These are phyloP conservation scores for Lichtheimia ramosa DNA, from an alignment of 371 early-diverging fungal genomes.

Conservation along the genomic window DNA sequence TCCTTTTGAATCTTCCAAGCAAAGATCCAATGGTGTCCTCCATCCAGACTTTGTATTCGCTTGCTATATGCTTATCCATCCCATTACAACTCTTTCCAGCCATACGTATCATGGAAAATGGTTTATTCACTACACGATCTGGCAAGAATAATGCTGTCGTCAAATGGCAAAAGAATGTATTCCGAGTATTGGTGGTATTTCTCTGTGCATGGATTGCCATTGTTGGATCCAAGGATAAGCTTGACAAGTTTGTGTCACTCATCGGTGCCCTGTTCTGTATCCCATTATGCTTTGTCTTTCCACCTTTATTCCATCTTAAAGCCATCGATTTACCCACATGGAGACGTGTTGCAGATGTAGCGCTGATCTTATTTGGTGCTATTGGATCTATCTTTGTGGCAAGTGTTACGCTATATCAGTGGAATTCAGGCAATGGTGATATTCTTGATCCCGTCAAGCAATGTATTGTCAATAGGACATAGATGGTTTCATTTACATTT, in stretches of 20 bases:
- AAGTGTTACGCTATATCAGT: conserved; percentile 32
- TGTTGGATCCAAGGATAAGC: conserved; percentile 68
- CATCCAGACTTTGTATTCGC: conserved; percentile 77
- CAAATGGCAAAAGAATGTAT: conserved; percentile 90
- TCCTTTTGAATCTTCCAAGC: conserved; percentile 77
- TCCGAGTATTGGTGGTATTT: conserved; percentile 65
- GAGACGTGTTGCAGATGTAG: conserved; percentile 46
- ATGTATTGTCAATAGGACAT: conserved; percentile 37
- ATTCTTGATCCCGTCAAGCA: conserved; percentile 41
- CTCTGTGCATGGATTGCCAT: conserved; percentile 72
- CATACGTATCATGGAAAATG: conserved; percentile 83
- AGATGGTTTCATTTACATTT: conserved; percentile 8
- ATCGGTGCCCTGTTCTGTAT: conserved; percentile 68
- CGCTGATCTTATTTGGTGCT: conserved; percentile 70
- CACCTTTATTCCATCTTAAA: conserved; percentile 79
- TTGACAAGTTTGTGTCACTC: conserved; percentile 84
- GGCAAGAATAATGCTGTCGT: conserved; percentile 67
- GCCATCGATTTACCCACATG: conserved; percentile 41
- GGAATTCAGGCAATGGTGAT: conserved; percentile 37
- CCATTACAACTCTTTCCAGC: conserved; percentile 86
- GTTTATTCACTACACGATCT: conserved; percentile 61
- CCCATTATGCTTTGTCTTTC: conserved; percentile 80
- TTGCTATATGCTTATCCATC: conserved; percentile 85
- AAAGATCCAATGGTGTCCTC: conserved; percentile 60
- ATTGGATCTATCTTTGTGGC: conserved; percentile 51